Evolutionary conservation across 257 asterid species (phyloP).

Genomic region (Ballota nigra): DNA sequence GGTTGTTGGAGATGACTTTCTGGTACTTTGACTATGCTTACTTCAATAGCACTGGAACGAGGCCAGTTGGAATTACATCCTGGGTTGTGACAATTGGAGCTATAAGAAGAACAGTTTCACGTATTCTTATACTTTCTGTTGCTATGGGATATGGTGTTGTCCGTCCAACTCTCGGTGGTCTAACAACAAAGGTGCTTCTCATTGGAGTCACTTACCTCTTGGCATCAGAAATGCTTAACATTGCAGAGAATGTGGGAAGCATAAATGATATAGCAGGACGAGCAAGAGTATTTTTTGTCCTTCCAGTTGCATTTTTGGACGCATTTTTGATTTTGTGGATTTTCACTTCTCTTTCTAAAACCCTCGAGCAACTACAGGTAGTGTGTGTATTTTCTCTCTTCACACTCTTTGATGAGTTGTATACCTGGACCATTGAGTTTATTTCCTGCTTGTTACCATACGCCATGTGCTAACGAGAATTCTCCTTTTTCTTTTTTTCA

Average conservation of each 20-base stretch:
- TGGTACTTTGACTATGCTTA: conserved; percentile 92
- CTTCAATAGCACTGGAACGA: conserved; percentile 77
- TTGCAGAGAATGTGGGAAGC: conserved; percentile 88
- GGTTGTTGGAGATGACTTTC: conserved; percentile 82
- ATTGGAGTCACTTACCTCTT: conserved; percentile 78
- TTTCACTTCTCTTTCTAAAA: conserved; percentile 92
- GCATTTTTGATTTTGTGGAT: conserved; percentile 96
- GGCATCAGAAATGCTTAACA: conserved; percentile 80
- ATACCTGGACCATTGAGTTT: too few relatives aligned
- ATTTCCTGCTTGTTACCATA: conserved; percentile 13
- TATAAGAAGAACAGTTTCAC: conserved; percentile 68
- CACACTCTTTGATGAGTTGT: not conserved
- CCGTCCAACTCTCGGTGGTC: conserved; percentile 97
- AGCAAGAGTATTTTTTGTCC: conserved; percentile 72
- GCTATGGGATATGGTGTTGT: conserved; percentile 98
- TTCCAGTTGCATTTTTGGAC: conserved; percentile 88
- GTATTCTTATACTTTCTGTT: conserved; percentile 87
- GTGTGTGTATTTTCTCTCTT: not conserved
- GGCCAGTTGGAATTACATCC: conserved; percentile 90
- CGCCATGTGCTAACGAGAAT: conserved; percentile 15
- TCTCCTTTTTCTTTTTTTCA: conserved; percentile 19
- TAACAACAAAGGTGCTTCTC: conserved; percentile 85
- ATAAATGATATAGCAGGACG: conserved; percentile 93
- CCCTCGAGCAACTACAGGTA: conserved; percentile 97
- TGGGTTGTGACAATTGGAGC: conserved; percentile 94